A percentile compares a stretch with the other conserved stretches of the same genome.
These are phyloP conservation scores for Podospora comata DNA, from an alignment of 495 filamentous ascomycete genomes.

Conservation along the genomic window DNA sequence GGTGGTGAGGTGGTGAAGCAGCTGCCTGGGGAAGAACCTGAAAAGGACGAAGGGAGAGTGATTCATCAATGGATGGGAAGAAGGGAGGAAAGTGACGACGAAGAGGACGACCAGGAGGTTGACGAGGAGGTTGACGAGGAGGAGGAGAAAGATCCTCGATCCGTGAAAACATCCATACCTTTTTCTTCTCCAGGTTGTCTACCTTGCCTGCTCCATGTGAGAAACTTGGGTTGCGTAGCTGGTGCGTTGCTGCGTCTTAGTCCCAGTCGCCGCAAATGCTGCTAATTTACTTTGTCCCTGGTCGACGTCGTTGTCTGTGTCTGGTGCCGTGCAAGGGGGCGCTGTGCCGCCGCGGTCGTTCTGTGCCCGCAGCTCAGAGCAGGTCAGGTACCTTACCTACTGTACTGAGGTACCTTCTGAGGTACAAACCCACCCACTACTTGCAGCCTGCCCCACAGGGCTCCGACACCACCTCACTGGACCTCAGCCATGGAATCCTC, in stretches of 20 bases:
- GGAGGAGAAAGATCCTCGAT: slow-evolving; percentile 30
- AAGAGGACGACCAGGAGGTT: not conserved
- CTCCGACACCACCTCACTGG: not conserved
- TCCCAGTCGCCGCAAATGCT: slow-evolving; percentile 37
- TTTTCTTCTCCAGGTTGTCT: not conserved
- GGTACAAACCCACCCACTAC: no score
- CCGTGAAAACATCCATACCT: slow-evolving; percentile 31
- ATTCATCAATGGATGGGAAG: no score
- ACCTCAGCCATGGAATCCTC: slow-evolving; percentile 5
- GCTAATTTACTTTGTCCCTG: slow-evolving; percentile 39
- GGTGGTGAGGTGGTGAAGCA: not conserved
- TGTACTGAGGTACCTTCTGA: slow-evolving; percentile 8
- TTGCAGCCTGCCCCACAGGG: not conserved
- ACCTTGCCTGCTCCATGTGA: slow-evolving; percentile 30
- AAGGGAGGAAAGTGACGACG: no score
- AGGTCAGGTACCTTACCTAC: not conserved
- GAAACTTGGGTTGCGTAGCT: slow-evolving; percentile 30
- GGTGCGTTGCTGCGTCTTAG: slow-evolving; percentile 32
- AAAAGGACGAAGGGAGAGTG: not conserved
- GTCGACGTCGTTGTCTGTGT: slow-evolving; percentile 39
- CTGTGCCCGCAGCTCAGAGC: not conserved
- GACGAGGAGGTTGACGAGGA: slow-evolving; percentile 8
- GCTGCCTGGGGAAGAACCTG: no score
- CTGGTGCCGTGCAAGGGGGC: slow-evolving; percentile 33
- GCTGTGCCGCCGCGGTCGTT: slow-evolving; percentile 25